Evolutionary conservation across 2,329 filamentous ascomycete species (phyloP).

Genomic region (Aureobasidium subglaciale): DNA sequence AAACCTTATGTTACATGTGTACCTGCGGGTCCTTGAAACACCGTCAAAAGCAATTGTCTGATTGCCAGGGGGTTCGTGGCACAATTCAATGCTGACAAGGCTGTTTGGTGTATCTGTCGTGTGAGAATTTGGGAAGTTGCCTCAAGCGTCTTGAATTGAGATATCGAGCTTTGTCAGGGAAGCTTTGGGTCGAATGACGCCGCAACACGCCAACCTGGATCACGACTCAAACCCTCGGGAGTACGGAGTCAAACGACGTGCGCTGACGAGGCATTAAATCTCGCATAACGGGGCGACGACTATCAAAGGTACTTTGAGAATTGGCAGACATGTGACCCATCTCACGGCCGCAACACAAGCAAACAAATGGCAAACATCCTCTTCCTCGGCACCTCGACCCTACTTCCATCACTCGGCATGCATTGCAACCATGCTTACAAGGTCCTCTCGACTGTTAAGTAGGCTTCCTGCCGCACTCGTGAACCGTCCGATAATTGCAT

Average conservation of each 20-base stretch:
- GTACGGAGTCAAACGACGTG: conserved; percentile 10
- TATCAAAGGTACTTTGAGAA: conserved; percentile 8
- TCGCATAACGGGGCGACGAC: conserved; percentile 9
- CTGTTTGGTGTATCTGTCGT: neutral
- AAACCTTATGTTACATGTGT: neutral
- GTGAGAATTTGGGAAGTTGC: neutral
- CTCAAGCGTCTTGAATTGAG: neutral
- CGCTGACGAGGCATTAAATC: conserved; percentile 13
- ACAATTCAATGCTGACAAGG: neutral
- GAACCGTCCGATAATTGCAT: conserved; percentile 4
- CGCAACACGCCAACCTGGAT: conserved; percentile 1
- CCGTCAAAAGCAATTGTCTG: conserved; percentile 8
- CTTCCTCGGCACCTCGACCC: neutral
- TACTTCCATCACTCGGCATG: neutral
- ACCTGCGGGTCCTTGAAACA: conserved; percentile 3
- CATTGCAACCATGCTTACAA: neutral
- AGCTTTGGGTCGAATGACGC: neutral
- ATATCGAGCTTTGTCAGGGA: conserved; percentile 2
- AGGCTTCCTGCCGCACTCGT: conserved; percentile 12
- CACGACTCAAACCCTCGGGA: neutral
- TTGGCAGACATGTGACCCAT: conserved; percentile 10
- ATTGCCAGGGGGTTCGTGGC: neutral
- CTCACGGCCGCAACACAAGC: conserved; percentile 6
- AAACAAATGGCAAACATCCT: neutral
- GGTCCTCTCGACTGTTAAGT: conserved; percentile 2